Percentiles rank a stretch among this genome's conserved stretches.
Evolutionary conservation across 1,284 basidiomycete species (phyloP).

Genomic region (Limonomyces culmigenus): DNA sequence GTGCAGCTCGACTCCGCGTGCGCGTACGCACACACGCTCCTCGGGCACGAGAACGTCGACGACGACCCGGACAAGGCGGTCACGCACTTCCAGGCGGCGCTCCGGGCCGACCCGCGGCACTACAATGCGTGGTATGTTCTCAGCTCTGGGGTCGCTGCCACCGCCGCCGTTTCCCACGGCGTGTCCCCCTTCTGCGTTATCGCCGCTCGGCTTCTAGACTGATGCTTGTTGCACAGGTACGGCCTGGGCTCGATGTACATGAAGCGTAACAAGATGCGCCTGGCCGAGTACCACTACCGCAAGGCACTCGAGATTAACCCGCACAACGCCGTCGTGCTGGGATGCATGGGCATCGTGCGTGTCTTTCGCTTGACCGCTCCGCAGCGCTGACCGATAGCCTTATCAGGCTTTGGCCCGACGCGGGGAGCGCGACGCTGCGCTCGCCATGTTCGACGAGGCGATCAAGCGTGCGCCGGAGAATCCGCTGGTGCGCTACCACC

Average conservation of each 20-base stretch:
- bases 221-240: slow-evolving; percentile 42
- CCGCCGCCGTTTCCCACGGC: too few species aligned
- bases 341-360: slow-evolving; percentile 82
- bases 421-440: slow-evolving; percentile 55
- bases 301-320: slow-evolving; percentile 83
- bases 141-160: slow-evolving; percentile 2
- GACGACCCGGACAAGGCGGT: slow-evolving; percentile 85
- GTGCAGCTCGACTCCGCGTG: slow-evolving; percentile 69
- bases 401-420: slow-evolving; percentile 61
- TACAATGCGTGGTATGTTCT: slow-evolving; percentile 83
- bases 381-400: slow-evolving; percentile 6
- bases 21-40: slow-evolving; percentile 86
- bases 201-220: slow-evolving; percentile 8
- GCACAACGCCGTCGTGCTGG: slow-evolving; percentile 76
- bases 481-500: slow-evolving; percentile 78
- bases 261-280: slow-evolving; percentile 74
- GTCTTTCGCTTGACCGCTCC: slow-evolving; percentile 3
- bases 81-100: slow-evolving; percentile 76
- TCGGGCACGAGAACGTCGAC: slow-evolving; percentile 88
- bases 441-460: slow-evolving; percentile 66
- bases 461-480: slow-evolving; percentile 64
- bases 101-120: slow-evolving; percentile 76
- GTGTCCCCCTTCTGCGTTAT: slow-evolving; percentile 5
- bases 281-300: slow-evolving; percentile 90
- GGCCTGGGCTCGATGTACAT: slow-evolving; percentile 92